These are phyloP conservation scores for Boletus reticuloceps DNA, from an alignment of 768 basidiomycete species.

Conservation along the genomic window DNA sequence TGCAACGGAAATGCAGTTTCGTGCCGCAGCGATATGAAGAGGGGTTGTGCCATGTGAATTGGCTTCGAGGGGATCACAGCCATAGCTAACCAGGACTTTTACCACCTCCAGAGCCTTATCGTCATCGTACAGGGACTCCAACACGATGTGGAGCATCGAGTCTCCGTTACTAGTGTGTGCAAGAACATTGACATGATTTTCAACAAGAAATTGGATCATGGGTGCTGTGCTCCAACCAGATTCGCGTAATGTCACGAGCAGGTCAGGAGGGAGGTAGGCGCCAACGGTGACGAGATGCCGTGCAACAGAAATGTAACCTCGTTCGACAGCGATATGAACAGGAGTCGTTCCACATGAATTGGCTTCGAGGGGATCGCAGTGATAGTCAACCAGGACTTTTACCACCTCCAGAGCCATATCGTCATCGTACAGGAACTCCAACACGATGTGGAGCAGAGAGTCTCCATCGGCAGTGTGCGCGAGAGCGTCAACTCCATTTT, in stretches of 20 bases:
- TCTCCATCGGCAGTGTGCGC: neutral
- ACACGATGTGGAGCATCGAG: neutral
- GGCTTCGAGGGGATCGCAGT: neutral
- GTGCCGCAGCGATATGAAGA: neutral
- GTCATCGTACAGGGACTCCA: too few relatives aligned
- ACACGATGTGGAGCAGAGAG: neutral
- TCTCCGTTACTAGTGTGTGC: neutral
- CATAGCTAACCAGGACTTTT: neutral
- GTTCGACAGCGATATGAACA: neutral
- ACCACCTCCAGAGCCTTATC: neutral
- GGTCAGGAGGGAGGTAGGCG: neutral
- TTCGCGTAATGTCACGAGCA: neutral
- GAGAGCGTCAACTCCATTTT: neutral
- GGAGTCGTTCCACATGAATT: neutral
- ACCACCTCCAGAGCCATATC: neutral
- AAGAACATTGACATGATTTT: neutral
- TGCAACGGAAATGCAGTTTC: neutral
- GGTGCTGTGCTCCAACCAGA: too few relatives aligned
- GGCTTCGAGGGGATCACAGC: neutral
- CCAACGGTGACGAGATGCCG: neutral
- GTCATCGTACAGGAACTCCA: neutral
- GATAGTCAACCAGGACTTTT: neutral
- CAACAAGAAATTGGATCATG: neutral
- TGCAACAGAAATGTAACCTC: neutral
- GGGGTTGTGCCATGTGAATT: neutral